These are phyloP conservation scores for Senecio squalidus DNA, from an alignment of 140 eudicot genomes.

Conservation along the genomic window DNA sequence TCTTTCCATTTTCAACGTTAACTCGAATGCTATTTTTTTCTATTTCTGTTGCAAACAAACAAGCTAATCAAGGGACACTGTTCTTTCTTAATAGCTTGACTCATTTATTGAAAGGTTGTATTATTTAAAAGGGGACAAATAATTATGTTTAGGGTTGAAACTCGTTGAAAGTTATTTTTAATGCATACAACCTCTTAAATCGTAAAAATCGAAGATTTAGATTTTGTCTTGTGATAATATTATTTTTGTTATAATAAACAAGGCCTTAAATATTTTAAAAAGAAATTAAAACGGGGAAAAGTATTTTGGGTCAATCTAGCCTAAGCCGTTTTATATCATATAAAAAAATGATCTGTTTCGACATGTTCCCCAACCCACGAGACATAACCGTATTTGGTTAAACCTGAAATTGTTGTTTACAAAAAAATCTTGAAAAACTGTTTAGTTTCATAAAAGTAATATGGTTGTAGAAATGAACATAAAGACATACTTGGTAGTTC, in stretches of 20 bases:
- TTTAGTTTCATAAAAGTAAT: no score
- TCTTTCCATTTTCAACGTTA: constrained; percentile 55
- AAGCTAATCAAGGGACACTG: constrained; percentile 1
- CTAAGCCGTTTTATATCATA: no score
- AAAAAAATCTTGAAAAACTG: not conserved
- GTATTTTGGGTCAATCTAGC: not conserved
- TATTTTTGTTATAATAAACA: no score
- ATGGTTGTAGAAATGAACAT: not conserved
- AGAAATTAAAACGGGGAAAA: not conserved
- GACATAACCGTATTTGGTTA: not conserved
- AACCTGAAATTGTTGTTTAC: not conserved
- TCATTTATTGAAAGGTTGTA: no score
- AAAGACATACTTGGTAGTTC: constrained; percentile 54
- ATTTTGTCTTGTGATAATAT: no score
- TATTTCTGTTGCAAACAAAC: constrained; percentile 33
- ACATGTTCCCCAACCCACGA: no score
- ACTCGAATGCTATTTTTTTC: constrained; percentile 36
- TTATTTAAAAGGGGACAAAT: not conserved
- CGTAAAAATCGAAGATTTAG: no score
- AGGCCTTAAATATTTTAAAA: not conserved
- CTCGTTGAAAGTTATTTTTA: no score
- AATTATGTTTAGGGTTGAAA: no score
- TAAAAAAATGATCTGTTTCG: no score
- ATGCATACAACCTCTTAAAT: no score
- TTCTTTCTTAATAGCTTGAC: no score